These are phyloP conservation scores for Kwoniella dejecticola DNA, from an alignment of 768 basidiomycete species.

Conservation along the genomic window DNA sequence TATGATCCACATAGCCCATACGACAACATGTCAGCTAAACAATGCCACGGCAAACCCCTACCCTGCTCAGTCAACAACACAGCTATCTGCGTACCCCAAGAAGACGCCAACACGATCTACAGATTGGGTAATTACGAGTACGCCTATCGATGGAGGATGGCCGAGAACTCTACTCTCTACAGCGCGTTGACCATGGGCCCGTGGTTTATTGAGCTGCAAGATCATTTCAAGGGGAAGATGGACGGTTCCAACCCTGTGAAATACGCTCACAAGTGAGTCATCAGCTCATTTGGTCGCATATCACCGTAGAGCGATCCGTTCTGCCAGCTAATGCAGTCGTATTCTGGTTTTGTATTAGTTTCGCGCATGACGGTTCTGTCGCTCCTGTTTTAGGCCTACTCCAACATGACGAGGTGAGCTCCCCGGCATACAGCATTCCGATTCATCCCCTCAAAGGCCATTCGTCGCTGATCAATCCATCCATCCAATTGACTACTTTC, in stretches of 20 bases:
- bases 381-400: conserved; percentile 41
- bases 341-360: conserved; percentile 8
- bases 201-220: conserved; percentile 34
- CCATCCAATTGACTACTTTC: too few relatives aligned
- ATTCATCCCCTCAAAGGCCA: not conserved
- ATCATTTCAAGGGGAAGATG: conserved; percentile 21
- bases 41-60: conserved; percentile 37
- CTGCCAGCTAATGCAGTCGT: not conserved
- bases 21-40: conserved; percentile 45
- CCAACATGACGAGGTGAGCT: conserved; percentile 28
- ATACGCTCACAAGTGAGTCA: conserved; percentile 36
- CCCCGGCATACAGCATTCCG: not conserved
- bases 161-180: conserved; percentile 31
- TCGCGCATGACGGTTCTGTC: conserved; percentile 46
- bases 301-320: too few relatives aligned
- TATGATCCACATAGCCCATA: conserved; percentile 19
- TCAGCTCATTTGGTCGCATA: too few relatives aligned
- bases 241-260: conserved; percentile 17
- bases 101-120: conserved; percentile 35
- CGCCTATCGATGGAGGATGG: conserved; percentile 30
- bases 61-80: conserved; percentile 42
- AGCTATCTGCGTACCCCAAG: conserved; percentile 28
- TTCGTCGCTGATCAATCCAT: not conserved
- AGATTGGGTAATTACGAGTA: conserved; percentile 41
- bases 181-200: conserved; percentile 35